Base-by-base conservation (phyloP, 2,329 filamentous ascomycete genomes). In the Aureobasidium sp. region DNA sequence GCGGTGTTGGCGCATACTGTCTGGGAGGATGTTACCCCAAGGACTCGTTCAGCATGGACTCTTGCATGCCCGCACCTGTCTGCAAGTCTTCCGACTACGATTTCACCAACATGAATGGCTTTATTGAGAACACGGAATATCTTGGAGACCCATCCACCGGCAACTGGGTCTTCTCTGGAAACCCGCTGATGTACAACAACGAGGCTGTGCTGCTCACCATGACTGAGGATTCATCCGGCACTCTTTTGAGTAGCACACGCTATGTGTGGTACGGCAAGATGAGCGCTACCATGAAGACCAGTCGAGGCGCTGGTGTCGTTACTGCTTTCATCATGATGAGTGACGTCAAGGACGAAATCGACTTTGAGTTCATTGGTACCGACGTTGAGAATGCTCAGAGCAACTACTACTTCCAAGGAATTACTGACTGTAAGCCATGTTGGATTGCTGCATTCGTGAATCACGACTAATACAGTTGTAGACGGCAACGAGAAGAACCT, bases 191-290 rank as follows among this genome's bases (percentile, higher is more conserved):
- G 37, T 86, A 87, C 75, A 78, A 89, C 62, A 83, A 86, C 72
- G 84, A 85, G 65, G 79, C 73, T 27, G 67, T 94, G 2, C 79
- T 97, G 57, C 79, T 99, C 71, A 97, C 93, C 67, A 96, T 99
- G 93, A 85, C 90, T 45, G 83, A 87, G 66, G 82, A 88, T 68
- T 92, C 89, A 37, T 88, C 90, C 44, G 94, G 94, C 61, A 97
- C 94, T 10, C 84, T 99, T 49, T 77, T 99, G 61, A 89, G 91
- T 29, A 86, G 84, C 66, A 93, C 91, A 62, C 81, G 85, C 67
- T 97, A 97, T 77, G 87, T 99, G 76, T 97, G 94, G 94, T 99
- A 97, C 75, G 94, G 94, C 71, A 96, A 89, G 75, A 87, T 96
- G 69, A 89, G 88, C 74, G 91, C 90, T 60, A 89, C 79, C 61